Percentiles rank a stretch among this genome's conserved stretches.
phyloP scores from a whole-genome alignment of 257 asterid species.

The Schizonepeta tenuifolia region DNA sequence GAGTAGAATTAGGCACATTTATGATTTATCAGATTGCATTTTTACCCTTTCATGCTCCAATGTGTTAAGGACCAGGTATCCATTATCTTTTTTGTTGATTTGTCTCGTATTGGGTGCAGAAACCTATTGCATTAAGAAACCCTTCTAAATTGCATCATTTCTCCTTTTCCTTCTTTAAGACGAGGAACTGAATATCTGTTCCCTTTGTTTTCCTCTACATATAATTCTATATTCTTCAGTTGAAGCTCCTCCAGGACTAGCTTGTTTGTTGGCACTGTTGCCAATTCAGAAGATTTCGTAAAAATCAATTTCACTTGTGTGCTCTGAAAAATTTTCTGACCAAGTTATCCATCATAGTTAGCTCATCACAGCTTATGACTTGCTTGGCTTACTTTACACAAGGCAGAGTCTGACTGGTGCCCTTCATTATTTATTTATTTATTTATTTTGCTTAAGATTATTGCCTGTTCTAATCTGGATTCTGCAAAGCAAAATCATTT shows the following conservation, averaged over 20 bases:
- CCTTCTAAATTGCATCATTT: neutral
- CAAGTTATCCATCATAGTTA: neutral
- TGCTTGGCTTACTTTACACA: conserved; percentile 17
- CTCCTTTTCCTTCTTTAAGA: neutral
- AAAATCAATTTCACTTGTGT: conserved; percentile 11
- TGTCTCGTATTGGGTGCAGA: neutral
- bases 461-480: conserved; percentile 1
- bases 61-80: neutral
- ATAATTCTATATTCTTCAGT: neutral
- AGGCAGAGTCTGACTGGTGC: neutral
- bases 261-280: conserved; percentile 10
- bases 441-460: neutral
- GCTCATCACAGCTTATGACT: conserved; percentile 5
- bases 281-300: neutral
- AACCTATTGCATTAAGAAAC: conserved; percentile 1
- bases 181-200: neutral
- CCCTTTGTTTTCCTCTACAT: neutral
- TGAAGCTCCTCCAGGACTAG: conserved; percentile 6
- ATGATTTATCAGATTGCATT: neutral
- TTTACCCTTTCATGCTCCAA: conserved; percentile 2
- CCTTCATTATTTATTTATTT: neutral
- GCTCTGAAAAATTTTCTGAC: neutral
- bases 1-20: neutral
- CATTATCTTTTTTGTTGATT: neutral
- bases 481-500: neutral